Conservation (phyloP, 352 stramenopile genomes). For the Phytophthora idaei region DNA sequence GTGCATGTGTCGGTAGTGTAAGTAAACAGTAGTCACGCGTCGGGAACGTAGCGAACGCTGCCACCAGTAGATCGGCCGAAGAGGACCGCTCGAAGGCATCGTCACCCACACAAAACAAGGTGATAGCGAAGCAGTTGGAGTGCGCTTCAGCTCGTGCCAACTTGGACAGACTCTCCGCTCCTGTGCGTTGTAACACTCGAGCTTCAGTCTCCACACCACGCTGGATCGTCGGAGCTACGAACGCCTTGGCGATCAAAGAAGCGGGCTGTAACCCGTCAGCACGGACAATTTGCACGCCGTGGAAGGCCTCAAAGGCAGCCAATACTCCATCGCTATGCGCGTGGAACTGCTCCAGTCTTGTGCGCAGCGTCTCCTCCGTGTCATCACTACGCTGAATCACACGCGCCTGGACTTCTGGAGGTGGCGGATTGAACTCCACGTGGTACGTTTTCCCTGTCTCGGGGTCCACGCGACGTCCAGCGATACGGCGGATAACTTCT, state of each 20-base stretch:
- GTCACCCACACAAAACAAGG: slow-evolving; percentile 62
- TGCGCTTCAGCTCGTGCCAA: slow-evolving; percentile 46
- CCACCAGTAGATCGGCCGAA: slow-evolving; percentile 48
- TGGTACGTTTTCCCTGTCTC: slow-evolving; percentile 96
- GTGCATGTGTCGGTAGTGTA: slow-evolving; percentile 53
- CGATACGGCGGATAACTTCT: slow-evolving; percentile 95
- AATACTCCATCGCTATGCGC: slow-evolving; percentile 68
- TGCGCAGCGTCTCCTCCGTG: slow-evolving; percentile 91
- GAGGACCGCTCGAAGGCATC: slow-evolving; percentile 49
- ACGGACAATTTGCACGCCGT: slow-evolving; percentile 52
- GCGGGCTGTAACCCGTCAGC: slow-evolving; percentile 63
- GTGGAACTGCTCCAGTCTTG: slow-evolving; percentile 90
- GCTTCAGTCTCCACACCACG: slow-evolving; percentile 47
- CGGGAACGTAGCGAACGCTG: slow-evolving; percentile 60
- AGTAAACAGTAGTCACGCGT: slow-evolving; percentile 62
- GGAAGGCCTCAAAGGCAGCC: slow-evolving; percentile 41
- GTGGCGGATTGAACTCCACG: slow-evolving; percentile 95
- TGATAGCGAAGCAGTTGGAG: slow-evolving; percentile 67
- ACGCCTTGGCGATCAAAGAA: slow-evolving; percentile 46
- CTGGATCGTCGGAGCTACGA: slow-evolving; percentile 57
- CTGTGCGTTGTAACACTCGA: slow-evolving; percentile 26
- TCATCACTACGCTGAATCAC: slow-evolving; percentile 92
- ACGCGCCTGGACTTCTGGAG: slow-evolving; percentile 58
- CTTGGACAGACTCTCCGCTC: slow-evolving; percentile 33
- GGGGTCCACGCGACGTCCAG: slow-evolving; percentile 95